A percentile compares a stretch with the other conserved stretches of the same genome.
These are phyloP conservation scores for Luvunga scandens DNA, from an alignment of 345 rosid species.

Conservation along the genomic window DNA sequence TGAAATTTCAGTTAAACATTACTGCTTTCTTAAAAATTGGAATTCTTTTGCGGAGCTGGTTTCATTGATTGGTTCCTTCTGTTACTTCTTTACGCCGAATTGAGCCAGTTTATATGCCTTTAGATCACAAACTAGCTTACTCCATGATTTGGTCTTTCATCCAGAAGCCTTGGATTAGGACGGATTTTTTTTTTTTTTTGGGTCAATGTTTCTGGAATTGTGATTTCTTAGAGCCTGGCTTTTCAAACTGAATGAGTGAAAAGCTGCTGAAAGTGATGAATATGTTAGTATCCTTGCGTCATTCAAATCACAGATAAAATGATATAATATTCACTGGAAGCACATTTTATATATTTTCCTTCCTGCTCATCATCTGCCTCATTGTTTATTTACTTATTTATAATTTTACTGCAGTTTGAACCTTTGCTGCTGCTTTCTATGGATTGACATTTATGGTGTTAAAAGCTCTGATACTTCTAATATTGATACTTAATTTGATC, in stretches of 20 bases:
- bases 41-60: too few species aligned
- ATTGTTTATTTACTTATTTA: too few species aligned
- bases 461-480: not conserved
- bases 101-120: too few species aligned
- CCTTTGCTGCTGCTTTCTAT: not conserved
- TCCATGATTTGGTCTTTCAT: not conserved
- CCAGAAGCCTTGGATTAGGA: constrained; percentile 20
- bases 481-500: not conserved
- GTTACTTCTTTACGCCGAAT: too few species aligned
- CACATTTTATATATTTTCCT: too few species aligned
- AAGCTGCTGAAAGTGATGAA: too few species aligned
- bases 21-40: too few species aligned
- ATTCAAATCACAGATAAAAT: not conserved
- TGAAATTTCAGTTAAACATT: too few species aligned
- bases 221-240: not conserved
- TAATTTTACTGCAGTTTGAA: not conserved
- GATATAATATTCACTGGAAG: too few species aligned
- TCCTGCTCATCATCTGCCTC: too few species aligned
- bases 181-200: not conserved
- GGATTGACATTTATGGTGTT: not conserved
- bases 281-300: not conserved
- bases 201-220: not conserved
- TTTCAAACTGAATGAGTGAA: not conserved
- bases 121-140: too few species aligned
- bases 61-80: too few species aligned